Evolutionary conservation across 208 protist species (phyloP).

Genomic region (Trypanosoma congolense): DNA sequence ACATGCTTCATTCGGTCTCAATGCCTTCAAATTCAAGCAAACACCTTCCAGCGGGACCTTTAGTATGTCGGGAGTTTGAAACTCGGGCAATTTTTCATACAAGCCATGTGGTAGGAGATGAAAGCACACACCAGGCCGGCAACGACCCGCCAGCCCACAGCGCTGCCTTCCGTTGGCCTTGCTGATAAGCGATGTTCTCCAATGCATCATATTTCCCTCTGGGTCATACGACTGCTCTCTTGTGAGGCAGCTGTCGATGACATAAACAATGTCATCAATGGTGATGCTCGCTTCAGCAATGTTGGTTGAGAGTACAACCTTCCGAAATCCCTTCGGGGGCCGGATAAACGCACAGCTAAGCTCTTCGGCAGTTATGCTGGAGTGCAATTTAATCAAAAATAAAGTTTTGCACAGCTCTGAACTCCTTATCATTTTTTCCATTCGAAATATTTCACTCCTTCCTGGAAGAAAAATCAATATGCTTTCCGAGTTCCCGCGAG

Average conservation of each 20-base stretch:
- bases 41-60: constrained; percentile 84
- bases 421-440: constrained; percentile 47
- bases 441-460: constrained; percentile 80
- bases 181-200: constrained; percentile 70
- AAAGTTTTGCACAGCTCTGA: constrained; percentile 42
- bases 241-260: constrained; percentile 93
- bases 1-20: constrained; percentile 72
- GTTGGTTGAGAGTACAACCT: constrained; percentile 95
- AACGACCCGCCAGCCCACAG: constrained; percentile 87
- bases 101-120: constrained; percentile 62
- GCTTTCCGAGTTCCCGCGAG: constrained; percentile 40
- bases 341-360: constrained; percentile 90
- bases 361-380: constrained; percentile 78
- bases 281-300: constrained; percentile 97
- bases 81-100: constrained; percentile 88
- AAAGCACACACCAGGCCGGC: constrained; percentile 75
- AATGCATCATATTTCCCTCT: constrained; percentile 57
- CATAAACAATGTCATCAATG: constrained; percentile 93
- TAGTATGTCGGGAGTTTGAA: constrained; percentile 89
- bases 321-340: constrained; percentile 66
- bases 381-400: constrained; percentile 85
- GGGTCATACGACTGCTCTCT: constrained; percentile 90
- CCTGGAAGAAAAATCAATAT: constrained; percentile 90
- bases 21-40: constrained; percentile 85
- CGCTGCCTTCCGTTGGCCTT: constrained; percentile 88